A percentile compares a stretch with the other conserved stretches of the same genome.
phyloP scores from a whole-genome alignment of 768 basidiomycete genomes.

The Podaxis sp. region DNA sequence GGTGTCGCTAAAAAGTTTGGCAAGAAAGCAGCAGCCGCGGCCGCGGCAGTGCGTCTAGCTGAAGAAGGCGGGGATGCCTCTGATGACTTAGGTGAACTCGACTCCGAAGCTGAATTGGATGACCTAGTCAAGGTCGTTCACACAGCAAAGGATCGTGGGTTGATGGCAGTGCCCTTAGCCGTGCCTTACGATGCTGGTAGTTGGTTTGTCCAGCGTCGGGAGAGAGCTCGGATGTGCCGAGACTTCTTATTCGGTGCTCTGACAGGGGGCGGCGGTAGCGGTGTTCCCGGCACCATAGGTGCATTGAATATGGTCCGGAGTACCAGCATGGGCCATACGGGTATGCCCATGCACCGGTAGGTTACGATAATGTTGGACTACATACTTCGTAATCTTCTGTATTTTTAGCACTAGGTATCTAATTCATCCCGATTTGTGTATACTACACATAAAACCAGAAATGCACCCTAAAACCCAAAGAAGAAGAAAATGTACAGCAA shows the following conservation, averaged over 20 bases:
- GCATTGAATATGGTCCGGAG: conserved; percentile 32
- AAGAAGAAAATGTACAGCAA: background rate
- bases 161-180: conserved; percentile 67
- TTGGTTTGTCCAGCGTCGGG: conserved; percentile 81
- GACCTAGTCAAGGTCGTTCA: conserved; percentile 64
- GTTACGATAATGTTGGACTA: background rate
- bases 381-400: conserved; percentile 2
- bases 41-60: conserved; percentile 47
- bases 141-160: conserved; percentile 52
- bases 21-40: conserved; percentile 60
- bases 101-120: conserved; percentile 86
- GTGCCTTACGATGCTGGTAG: conserved; percentile 71
- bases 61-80: conserved; percentile 58
- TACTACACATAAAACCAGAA: conserved; percentile 8
- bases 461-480: conserved; percentile 9
- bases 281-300: conserved; percentile 29
- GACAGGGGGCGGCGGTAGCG: conserved; percentile 36
- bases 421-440: conserved; percentile 7
- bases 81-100: conserved; percentile 77
- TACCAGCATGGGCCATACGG: conserved; percentile 27
- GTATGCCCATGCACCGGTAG: conserved; percentile 20
- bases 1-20: conserved; percentile 55
- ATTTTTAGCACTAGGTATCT: conserved; percentile 11
- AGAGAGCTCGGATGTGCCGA: conserved; percentile 60
- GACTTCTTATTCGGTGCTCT: conserved; percentile 59